Base-by-base conservation (phyloP, 2,329 filamentous ascomycete species). In the Coleophoma eucalyptorum region DNA sequence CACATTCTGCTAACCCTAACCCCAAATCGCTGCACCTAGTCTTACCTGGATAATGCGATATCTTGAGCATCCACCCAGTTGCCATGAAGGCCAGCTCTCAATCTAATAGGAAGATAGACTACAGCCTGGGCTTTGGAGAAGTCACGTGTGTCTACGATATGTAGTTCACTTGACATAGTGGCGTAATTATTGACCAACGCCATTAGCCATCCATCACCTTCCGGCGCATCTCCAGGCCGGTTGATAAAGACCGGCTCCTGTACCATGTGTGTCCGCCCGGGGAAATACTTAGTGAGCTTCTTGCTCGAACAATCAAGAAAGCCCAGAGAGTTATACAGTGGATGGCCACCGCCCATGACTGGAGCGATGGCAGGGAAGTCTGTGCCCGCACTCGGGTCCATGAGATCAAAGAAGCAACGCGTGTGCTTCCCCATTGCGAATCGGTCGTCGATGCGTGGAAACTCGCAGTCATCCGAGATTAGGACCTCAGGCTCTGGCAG, bases 381-480 rank as follows among this genome's bases (percentile, higher is more conserved):
- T n/a, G n/a, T n/a, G n/a, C n/a, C n/a, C n/a, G n/a, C n/a, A n/a
- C n/a, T n/a, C n/a, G n/a, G n/a, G n/a, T n/a, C n/a, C n/a, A n/a
- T n/a, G n/a, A n/a, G n/a, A n/a, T n/a, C n/a, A n/a, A n/a, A n/a
- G n/a, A n/a, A n/a, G n/a, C n/a, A n/a, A n/a, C n/a, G n/a, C n/a
- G n/a, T n/a, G n/a, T n/a, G n/a, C n/a, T n/a, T n/a, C n/a, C n/a
- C n/a, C n/a, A n/a, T n/a, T n/a, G n/a, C n/a, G 33, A 49, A 61
- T 13, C 63, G 56, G n/a, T 65, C 62, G 40, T 65, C 63, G 15
- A 65, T 63, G 3, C 61, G 56, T 10, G 58, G 57, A 38, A 65
- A 64, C 26, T 65, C 63, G 0, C 54, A 54, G 16, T 56, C 58
- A 12, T 54, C 73, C n/a, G 62, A 52, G 67, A 70, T 73, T 2